Base-by-base conservation (phyloP, 768 basidiomycete species). In the Amanita pallidorosea region DNA sequence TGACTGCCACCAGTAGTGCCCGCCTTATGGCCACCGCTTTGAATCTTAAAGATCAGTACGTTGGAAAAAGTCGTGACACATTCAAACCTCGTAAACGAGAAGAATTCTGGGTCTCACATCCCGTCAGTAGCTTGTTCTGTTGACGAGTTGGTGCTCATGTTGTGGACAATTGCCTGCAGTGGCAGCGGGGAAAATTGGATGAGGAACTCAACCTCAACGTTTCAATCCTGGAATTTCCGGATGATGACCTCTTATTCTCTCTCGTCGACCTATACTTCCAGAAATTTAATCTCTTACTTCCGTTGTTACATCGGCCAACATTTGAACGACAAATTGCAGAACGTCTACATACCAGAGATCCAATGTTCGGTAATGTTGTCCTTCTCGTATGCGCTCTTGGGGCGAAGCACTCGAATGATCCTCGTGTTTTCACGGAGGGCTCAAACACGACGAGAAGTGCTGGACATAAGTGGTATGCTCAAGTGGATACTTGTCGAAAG, bases 231-330 rank as follows among this genome's bases (percentile, higher is more conserved):
- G 47, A 42, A 18, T 83, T 76, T 49, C 82, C 82, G 0, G 72
- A 76, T 1, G 58, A 64, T 5, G 80, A 81, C 42, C 70, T 92
- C 15, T 69, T 78, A 7, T 52, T 58, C 1, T 54, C 58, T 0
- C 73, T 95, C 22, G 67, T 88, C 44, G 72, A 83, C 43, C 62
- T 73, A n/a, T 91, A 83, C 57, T 95, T 93, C 60, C 56, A 54
- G 0, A 56, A 76, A 31, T 54, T 74, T 53, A 84, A 89, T 56
- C 53, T 61, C 3, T 69, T 76, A 44, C 59, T 76, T 1, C 88
- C 89, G 1, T 68, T 93, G 7, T 66, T 95, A 2, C 89, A 92
- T 58, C 75, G 80, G 0, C 80, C 81, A 0, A 78, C 78, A 15
- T 91, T 93, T 55, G 73, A 81, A 38, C 63, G 64, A 29, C 68